Conservation (phyloP, 352 stramenopile species). For the Aphanomyces euteiches region DNA sequence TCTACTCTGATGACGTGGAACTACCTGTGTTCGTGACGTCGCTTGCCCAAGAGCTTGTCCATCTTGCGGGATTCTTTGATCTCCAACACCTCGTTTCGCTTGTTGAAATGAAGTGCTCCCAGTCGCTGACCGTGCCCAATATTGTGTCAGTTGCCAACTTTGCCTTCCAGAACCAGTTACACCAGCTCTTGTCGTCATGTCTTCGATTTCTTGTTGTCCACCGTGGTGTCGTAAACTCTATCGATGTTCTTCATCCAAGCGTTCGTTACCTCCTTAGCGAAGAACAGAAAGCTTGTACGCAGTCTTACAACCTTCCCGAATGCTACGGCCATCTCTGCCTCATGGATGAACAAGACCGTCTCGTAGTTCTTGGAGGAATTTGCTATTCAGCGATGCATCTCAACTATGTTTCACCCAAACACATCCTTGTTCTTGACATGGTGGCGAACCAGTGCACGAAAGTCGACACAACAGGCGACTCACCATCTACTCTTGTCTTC, state of each 20-base stretch:
- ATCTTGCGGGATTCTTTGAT: conserved; percentile 13
- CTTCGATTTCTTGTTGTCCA: conserved; percentile 13
- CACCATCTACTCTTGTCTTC: conserved; percentile 1
- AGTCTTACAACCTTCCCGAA: neutral
- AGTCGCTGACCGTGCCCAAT: conserved; percentile 1
- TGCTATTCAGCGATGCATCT: neutral
- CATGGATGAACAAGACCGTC: neutral
- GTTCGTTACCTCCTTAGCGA: conserved; percentile 12
- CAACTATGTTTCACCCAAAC: conserved; percentile 12
- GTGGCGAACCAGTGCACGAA: neutral
- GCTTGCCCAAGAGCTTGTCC: neutral
- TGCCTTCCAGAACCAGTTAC: conserved; percentile 16
- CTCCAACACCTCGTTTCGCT: conserved; percentile 1
- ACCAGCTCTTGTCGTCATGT: conserved; percentile 11
- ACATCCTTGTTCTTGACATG: conserved; percentile 11
- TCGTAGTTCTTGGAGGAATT: conserved; percentile 6
- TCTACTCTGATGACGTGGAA: conserved; percentile 11
- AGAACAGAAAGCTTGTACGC: conserved; percentile 9
- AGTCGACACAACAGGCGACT: conserved; percentile 17
- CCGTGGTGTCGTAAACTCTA: neutral
- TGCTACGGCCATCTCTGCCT: conserved; percentile 22
- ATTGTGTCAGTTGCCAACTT: neutral
- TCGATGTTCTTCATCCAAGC: neutral
- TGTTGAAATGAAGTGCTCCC: conserved; percentile 19
- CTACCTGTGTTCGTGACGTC: neutral